These are phyloP conservation scores for Cryptosporidium xiaoi DNA, from an alignment of 169 alveolate species.

Conservation along the genomic window DNA sequence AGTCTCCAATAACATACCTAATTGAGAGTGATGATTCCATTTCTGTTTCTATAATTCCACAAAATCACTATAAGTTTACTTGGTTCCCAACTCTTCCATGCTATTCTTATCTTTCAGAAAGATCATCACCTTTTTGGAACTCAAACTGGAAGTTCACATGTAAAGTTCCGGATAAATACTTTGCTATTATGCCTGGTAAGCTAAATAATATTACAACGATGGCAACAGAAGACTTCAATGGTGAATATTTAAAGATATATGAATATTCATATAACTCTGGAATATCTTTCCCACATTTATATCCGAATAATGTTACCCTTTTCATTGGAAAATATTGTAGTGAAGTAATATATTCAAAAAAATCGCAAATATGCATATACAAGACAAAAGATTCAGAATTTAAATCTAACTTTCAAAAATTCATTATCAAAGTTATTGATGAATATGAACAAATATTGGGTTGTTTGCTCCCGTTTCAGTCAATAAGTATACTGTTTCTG, in stretches of 20 bases:
- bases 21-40: conserved; percentile 21
- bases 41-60: conserved; percentile 19
- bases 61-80: conserved; percentile 11
- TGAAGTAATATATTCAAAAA: conserved; percentile 12
- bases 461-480: conserved; percentile 26
- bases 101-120: conserved; percentile 28
- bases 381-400: neutral
- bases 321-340: conserved; percentile 38
- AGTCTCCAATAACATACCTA: conserved; percentile 35
- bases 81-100: conserved; percentile 74
- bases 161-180: conserved; percentile 40
- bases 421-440: conserved; percentile 19
- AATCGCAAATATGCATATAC: conserved; percentile 1
- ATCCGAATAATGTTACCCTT: conserved; percentile 44
- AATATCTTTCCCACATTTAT: conserved; percentile 36
- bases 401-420: conserved; percentile 5
- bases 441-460: conserved; percentile 43
- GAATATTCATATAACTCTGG: conserved; percentile 50
- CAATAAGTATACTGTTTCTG: conserved; percentile 22
- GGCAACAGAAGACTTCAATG: too few species aligned
- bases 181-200: conserved; percentile 63
- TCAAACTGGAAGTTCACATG: conserved; percentile 49
- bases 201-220: neutral
- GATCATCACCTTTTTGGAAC: conserved; percentile 67
- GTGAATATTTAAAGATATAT: neutral